Percentiles rank a stretch among this genome's conserved stretches.
Evolutionary conservation across 73 alveolate species (phyloP).

Genomic region (Paramecium pentaurelia): DNA sequence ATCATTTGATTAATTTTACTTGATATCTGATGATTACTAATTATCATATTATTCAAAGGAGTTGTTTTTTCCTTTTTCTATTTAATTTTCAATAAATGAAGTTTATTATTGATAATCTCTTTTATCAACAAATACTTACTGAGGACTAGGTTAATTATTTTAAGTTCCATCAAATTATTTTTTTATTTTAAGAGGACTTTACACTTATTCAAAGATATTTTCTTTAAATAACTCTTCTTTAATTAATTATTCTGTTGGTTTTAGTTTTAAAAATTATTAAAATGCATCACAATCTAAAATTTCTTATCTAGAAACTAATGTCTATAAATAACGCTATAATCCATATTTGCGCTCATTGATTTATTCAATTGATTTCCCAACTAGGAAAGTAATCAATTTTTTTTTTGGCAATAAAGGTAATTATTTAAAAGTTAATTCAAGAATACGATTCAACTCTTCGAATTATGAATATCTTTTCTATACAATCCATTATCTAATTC

Average conservation of each 20-base stretch:
- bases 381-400: neutral
- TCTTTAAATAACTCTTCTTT: neutral
- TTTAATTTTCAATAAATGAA: neutral
- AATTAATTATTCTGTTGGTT: neutral
- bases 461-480: constrained; percentile 51
- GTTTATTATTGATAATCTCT: neutral
- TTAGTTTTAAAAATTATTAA: neutral
- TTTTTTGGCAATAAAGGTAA: constrained; percentile 49
- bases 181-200: neutral
- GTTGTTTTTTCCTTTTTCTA: neutral
- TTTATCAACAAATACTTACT: neutral
- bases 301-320: neutral
- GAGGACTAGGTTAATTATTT: neutral
- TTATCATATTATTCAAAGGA: neutral
- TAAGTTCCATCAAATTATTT: neutral
- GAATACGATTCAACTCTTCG: constrained; percentile 37
- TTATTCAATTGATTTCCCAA: constrained; percentile 24
- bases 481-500: constrained; percentile 33
- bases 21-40: neutral
- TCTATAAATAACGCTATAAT: constrained; percentile 17
- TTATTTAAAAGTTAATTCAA: neutral
- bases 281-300: constrained; percentile 6
- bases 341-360: constrained; percentile 40
- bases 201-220: neutral
- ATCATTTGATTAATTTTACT: neutral